Evolutionary conservation across 495 filamentous ascomycete species (phyloP).

Genomic region (Neurospora sublineolata): DNA sequence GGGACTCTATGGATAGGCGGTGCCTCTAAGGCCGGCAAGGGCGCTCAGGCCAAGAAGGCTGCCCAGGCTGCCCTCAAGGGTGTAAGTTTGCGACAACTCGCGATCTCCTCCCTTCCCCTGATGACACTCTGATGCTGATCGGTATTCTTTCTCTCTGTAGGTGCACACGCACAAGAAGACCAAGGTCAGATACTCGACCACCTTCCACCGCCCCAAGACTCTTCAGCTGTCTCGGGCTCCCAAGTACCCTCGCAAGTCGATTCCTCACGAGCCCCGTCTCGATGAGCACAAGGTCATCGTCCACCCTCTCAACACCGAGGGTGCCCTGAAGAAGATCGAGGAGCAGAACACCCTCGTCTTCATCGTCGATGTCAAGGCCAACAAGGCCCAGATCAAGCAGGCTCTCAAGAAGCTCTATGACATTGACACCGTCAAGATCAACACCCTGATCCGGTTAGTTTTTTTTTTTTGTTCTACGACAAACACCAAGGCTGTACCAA

Average conservation of each 20-base stretch:
- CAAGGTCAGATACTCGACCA: conserved; percentile 85
- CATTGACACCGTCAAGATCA: conserved; percentile 95
- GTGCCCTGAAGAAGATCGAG: conserved; percentile 99
- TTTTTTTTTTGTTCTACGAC: conserved; percentile 6
- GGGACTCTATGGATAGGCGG: conserved; percentile 23
- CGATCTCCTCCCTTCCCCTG: not conserved
- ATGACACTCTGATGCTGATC: not conserved
- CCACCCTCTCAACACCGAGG: conserved; percentile 87
- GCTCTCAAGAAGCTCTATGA: conserved; percentile 99
- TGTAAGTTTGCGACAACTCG: conserved; percentile 42
- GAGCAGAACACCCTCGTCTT: conserved; percentile 99
- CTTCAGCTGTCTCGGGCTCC: conserved; percentile 79
- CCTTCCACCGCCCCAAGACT: conserved; percentile 96
- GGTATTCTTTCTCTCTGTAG: conserved; percentile 27
- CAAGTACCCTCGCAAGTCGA: conserved; percentile 93
- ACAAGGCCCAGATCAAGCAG: conserved; percentile 99
- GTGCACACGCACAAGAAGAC: conserved; percentile 70
- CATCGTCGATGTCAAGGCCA: conserved; percentile 95
- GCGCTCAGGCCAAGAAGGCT: conserved; percentile 71
- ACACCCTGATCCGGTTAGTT: conserved; percentile 88
- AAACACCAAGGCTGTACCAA: not conserved
- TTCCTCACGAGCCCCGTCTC: conserved; percentile 79
- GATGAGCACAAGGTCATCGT: conserved; percentile 87
- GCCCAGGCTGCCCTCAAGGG: conserved; percentile 89
- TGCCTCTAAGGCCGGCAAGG: conserved; percentile 55